These are phyloP conservation scores for Stemphylium lycopersici DNA, from an alignment of 2,329 filamentous ascomycete genomes.

Conservation along the genomic window DNA sequence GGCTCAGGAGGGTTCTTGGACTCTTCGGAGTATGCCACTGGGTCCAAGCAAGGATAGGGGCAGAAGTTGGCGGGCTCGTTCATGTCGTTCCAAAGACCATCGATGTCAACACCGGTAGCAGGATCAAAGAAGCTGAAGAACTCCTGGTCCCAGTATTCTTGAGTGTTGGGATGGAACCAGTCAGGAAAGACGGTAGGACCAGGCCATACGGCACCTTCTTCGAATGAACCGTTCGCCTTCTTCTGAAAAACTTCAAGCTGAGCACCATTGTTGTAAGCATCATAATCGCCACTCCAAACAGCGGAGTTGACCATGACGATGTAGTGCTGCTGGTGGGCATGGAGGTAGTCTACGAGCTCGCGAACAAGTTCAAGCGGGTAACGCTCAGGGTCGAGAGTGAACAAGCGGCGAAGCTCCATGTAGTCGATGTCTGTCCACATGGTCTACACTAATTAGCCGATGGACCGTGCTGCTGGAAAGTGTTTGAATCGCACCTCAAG, in stretches of 20 bases:
- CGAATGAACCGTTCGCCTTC: constrained; percentile 61
- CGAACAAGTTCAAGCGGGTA: constrained; percentile 68
- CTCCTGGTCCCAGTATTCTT: constrained; percentile 72
- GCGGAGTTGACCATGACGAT: constrained; percentile 81
- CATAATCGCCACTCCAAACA: constrained; percentile 55
- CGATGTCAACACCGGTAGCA: constrained; percentile 72
- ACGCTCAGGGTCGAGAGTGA: constrained; percentile 68
- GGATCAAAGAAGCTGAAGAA: constrained; percentile 70
- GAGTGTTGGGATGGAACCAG: constrained; percentile 72
- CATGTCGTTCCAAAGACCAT: constrained; percentile 67
- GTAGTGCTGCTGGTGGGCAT: constrained; percentile 70
- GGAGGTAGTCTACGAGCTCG: constrained; percentile 69
- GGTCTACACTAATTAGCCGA: constrained; percentile 55
- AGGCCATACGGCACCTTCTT: constrained; percentile 75
- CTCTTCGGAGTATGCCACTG: constrained; percentile 45
- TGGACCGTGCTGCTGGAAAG: background rate
- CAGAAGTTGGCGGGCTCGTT: constrained; percentile 47
- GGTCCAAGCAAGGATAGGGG: constrained; percentile 56
- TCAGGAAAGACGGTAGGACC: constrained; percentile 75
- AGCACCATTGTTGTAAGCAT: constrained; percentile 66
- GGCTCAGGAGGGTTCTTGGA: constrained; percentile 65
- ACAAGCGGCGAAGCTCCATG: constrained; percentile 66
- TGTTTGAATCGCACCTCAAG: constrained; percentile 28
- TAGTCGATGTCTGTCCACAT: constrained; percentile 79
- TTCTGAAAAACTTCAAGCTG: constrained; percentile 61